Base-by-base conservation (phyloP, 768 basidiomycete species). In the Lentinula boryana region DNA sequence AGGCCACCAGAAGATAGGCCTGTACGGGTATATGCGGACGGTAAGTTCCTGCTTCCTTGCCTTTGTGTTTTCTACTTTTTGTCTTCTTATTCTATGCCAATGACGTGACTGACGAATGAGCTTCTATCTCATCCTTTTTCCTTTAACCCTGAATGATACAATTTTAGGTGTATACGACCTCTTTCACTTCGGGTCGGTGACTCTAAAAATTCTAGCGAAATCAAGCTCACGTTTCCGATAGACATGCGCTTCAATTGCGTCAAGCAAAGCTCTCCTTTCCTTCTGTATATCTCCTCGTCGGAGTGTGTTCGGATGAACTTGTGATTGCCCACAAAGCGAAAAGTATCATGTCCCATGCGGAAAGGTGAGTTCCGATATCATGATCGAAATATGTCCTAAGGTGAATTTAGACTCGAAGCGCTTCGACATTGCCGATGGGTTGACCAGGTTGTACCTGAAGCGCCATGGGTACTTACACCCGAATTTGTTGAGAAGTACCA, bases 401-500 rank as follows among this genome's bases (percentile, higher is more conserved):
- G 62, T n/a, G 60, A 40, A 18, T 52, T 12, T 56, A 90, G 89
- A 62, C 80, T 94, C 66, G 97, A 98, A 74, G 84, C 90, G 5
- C 89, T 88, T n/a, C 80, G 92, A n/a, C 93, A 98, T 71, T 95
- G 95, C 71, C 84, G 93, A 60, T 99, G 96, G 96, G 94, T 95
- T 0, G 94, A 97, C 70, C 90, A 98, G 73, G 88, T 99, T 51
- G 78, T 97, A 23, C 83, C 92, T 5, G 89, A 93, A 41, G 91
- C 89, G 2, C 97, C 97, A 2, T 98, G 96, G 97, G 77, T 93
- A 43, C 79, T 98, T 61, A 85, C 88, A 65, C 78, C 88, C 59
- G 86, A 80, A 0, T 99, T 97, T 71, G 64, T 98, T 23, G 83
- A 91, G 49, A 88, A 88, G 72, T 86, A 91, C 71, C 71, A 88